Base-by-base conservation (phyloP, 2,329 filamentous ascomycete species). In the Ceratocystis ficicola region DNA sequence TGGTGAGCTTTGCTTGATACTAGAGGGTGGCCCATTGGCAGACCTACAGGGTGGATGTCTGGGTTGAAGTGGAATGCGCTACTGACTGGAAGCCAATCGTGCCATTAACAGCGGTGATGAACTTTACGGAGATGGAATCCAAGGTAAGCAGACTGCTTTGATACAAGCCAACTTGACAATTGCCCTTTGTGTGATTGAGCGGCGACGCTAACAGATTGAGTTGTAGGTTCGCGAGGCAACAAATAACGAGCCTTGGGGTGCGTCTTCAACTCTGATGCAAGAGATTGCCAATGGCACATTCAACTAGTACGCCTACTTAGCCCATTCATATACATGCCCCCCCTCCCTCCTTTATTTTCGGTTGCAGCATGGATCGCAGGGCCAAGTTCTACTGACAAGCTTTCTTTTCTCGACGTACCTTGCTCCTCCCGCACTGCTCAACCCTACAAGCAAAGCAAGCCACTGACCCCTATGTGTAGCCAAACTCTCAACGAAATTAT, bases 401-500 rank as follows among this genome's bases (percentile, higher is more conserved):
- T 17, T 28, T 57, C 48, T 20, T 10, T 25, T 20, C 48, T 57
- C 28, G 10, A 25, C 0, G 25, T 57, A 1, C 7, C n/a, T 8
- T 12, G 48, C 25, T 57, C 22, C 10, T 32, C n/a, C 12, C 10
- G 8, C 36, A 10, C 3, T 32, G n/a, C 52, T 17, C 22, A 7
- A 32, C 10, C 20, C 22, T 32, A 57, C 28, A 32, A 50, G 48
- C 20, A 28, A 28, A 57, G 22, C 48, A 52, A n/a, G 28, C 52
- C 2, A 10, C 52, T 57, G 28, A 57, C 52, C 2, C 36, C 36
- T 41, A 17, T 28, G 10, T 28, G 15, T 73, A 96, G 93, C 75
- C 91, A 96, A 85, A 85, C 92, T 64, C 85, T 99, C 66, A 97
- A 97, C 76, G 94, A 99, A 77, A 97, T 99, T 74, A 99, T 99